Base-by-base conservation (phyloP, 352 stramenopile genomes). In the Plasmopara muralis region DNA sequence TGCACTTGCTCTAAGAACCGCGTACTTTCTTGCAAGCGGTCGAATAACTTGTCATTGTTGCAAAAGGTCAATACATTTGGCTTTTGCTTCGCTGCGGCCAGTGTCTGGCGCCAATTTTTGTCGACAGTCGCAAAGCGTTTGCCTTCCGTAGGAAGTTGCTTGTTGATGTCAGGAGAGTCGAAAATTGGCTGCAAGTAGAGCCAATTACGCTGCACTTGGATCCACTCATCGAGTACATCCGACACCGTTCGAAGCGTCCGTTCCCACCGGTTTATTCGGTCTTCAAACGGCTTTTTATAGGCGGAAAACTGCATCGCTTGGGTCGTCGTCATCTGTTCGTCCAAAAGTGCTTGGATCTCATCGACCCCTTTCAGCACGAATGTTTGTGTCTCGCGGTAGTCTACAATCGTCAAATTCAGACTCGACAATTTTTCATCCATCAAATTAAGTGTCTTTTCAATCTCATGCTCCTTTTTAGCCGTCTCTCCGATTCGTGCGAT, bases 151-250 rank as follows among this genome's bases (percentile, higher is more conserved):
- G 93, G 93, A 1, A 98, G 76, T 54, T 98, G 93, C 59, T 98
- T 98, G 72, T 97, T 97, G 55, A 98, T 98, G 52, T 98, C 93
- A 0, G 87, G 77, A 2, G 87, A 97, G 57, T 98, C 92, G 42
- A 98, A 98, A 48, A 98, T 98, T 9, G 93, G 93, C 60, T 98
- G 90, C 7, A 98, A 68, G 47, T 98, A 98, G n/a, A 98, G 55
- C 93, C 93, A 98, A 62, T 85, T 96, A 14, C 93, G 83, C 63
- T 98, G 92, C 9, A 98, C 85, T 45, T 87, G 83, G 18, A 97
- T 85, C 93, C 92, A 98, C 55, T 97, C 92, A 43, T 98, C 93
- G 4, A 98, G 55, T 0, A 98, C 87, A 29, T 98, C 93, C 0
- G 83, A 96, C 8, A 98, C 85, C 0, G 84, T 85, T 43, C 77